Evolutionary conservation across 192 early-diverging fungal species (phyloP), one percentile per base, ranked within the genome.

Genomic region (Lobosporangium transversale): DNA sequence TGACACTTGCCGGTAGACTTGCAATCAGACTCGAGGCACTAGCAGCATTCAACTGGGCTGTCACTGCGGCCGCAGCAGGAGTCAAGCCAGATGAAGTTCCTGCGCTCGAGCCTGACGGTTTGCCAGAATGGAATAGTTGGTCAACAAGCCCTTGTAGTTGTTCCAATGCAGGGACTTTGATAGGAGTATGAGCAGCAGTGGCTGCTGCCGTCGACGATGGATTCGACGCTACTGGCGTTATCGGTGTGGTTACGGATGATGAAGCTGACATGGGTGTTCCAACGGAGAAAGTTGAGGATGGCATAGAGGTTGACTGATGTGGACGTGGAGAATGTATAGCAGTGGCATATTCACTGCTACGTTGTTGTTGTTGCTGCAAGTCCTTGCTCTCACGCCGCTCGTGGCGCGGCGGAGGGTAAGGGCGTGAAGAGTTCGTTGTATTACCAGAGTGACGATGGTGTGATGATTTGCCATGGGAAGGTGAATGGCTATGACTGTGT

Each of bases 141-240:
- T 76, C 66, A 9, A 76, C 73, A 20, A 76, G 48, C 10, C 73
- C 64, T 37, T 76, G 73, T 0, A 76, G 51, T 35, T 76, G 58
- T 31, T 76, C 64, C 2, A 76, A 53, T 0, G 62, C 32, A 3
- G 73, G 73, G 0, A 44, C 37, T 33, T 74, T 74, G n/a, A 24
- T 30, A 9, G 62, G 55, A n/a, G n/a, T n/a, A n/a, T n/a, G n/a
- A 1, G 40, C 45, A 29, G 69, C 31, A 18, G 11, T 17, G 23
- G 53, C 35, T 2, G 54, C 14, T 18, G 27, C 20, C 21, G 54
- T 9, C 1, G 56, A 7, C 2, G 61, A 15, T 6, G 53, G 15
- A 30, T 23, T 32, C 30, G 4, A 21, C 7, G 10, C 36, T 27
- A 0, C 10, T n/a, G n/a, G n/a, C n/a, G n/a, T 57, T 27, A 27